A percentile compares a stretch with the other conserved stretches of the same genome.
Conservation (phyloP, 2,329 filamentous ascomycete genomes). For the Aspergillus hiratsukae region DNA sequence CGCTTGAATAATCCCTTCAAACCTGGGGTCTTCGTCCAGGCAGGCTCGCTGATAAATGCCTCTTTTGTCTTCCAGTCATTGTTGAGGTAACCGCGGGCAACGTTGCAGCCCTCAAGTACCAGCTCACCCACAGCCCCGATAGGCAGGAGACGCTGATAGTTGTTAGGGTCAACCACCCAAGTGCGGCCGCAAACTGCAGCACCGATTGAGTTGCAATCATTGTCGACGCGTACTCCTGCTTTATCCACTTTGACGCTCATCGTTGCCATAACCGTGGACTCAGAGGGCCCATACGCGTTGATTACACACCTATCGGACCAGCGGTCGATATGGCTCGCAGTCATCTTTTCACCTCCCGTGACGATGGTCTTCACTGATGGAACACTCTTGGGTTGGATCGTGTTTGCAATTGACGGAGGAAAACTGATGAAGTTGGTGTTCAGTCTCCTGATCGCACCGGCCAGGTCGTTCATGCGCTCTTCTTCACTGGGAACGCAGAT, state of each 20-base stretch:
- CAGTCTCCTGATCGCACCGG: conserved; percentile 48
- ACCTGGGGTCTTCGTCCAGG: conserved; percentile 23
- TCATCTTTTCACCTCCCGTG: conserved; percentile 44
- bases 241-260: conserved; percentile 28
- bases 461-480: conserved; percentile 49
- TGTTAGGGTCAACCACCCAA: conserved; percentile 39
- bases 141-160: conserved; percentile 36
- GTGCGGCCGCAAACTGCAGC: conserved; percentile 28
- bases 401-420: conserved; percentile 56
- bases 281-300: conserved; percentile 43
- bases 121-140: conserved; percentile 47
- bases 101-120: conserved; percentile 43
- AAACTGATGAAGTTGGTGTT: conserved; percentile 52
- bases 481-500: conserved; percentile 54
- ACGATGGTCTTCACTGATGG: conserved; percentile 42
- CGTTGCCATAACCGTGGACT: conserved; percentile 35
- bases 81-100: conserved; percentile 44
- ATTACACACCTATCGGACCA: conserved; percentile 44
- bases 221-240: conserved; percentile 25
- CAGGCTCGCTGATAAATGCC: conserved; percentile 31
- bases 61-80: conserved; percentile 31
- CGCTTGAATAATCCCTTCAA: conserved; percentile 19
- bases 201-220: conserved; percentile 33
- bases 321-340: conserved; percentile 38
- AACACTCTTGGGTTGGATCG: conserved; percentile 42